Conservation (phyloP, 139 green algal species). For the Chlorella sp. region DNA sequence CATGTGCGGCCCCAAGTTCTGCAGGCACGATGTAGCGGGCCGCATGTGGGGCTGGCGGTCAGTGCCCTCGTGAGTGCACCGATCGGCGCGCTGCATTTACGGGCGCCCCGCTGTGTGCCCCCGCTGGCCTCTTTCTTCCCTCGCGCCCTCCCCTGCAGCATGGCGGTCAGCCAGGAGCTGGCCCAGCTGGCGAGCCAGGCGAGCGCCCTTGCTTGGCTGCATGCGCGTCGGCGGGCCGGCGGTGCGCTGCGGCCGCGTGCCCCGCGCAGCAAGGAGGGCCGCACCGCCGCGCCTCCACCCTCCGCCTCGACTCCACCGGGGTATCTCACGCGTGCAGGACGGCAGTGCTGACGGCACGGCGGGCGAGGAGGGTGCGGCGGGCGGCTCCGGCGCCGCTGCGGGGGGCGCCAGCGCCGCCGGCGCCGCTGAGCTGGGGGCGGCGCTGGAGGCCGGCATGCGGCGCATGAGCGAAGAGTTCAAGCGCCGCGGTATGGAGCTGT, state of each 20-base stretch:
- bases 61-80: background rate
- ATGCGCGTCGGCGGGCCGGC: conserved; percentile 7
- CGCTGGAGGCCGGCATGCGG: conserved; percentile 65
- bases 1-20: conserved; percentile 96
- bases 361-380: background rate
- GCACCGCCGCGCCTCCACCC: too few species aligned
- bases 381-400: background rate
- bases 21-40: conserved; percentile 24
- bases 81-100: background rate
- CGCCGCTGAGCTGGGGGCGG: conserved; percentile 14
- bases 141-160: conserved; percentile 34
- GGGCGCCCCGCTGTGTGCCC: background rate
- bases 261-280: too few species aligned
- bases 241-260: too few species aligned
- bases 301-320: too few species aligned
- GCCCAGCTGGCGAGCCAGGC: conserved; percentile 54
- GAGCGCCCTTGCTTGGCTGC: conserved; percentile 22
- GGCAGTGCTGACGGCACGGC: too few species aligned
- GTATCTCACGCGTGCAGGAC: too few species aligned
- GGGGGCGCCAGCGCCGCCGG: background rate
- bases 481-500: conserved; percentile 72
- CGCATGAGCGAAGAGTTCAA: conserved; percentile 87
- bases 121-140: background rate
- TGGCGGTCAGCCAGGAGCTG: conserved; percentile 89
- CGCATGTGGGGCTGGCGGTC: background rate